These are phyloP conservation scores for Anisodus tanguticus DNA, from an alignment of 257 asterid genomes.

Conservation along the genomic window DNA sequence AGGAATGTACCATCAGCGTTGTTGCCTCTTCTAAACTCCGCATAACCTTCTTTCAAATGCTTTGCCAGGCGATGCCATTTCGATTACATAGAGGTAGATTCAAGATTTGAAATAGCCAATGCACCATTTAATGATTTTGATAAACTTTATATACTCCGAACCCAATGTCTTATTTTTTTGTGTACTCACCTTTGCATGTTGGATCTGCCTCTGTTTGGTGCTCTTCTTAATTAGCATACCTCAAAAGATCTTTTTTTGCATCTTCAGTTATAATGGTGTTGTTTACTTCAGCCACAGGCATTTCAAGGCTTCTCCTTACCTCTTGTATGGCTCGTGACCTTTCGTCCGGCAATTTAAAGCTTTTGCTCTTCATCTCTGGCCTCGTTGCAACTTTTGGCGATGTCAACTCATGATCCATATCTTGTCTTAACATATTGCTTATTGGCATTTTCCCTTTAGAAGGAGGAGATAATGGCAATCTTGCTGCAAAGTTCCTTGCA, in stretches of 20 bases:
- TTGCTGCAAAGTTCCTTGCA: conserved; percentile 41
- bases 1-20: not conserved
- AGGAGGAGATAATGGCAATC: conserved; percentile 50
- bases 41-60: not conserved
- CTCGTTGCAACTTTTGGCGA: not conserved
- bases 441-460: not conserved
- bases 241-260: not conserved
- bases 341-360: conserved; percentile 2
- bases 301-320: conserved; percentile 33
- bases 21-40: not conserved
- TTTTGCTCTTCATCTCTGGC: not conserved
- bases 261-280: not conserved
- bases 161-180: not conserved
- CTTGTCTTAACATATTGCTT: not conserved
- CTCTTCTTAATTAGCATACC: not conserved
- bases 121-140: not conserved
- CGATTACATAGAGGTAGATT: not conserved
- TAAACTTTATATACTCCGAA: not conserved
- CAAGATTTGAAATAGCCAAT: not conserved
- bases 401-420: conserved; percentile 10
- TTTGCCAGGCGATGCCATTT: not conserved
- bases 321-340: conserved; percentile 28
- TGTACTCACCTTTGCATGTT: not conserved
- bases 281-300: conserved; percentile 24
- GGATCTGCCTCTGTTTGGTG: not conserved